Evolutionary conservation across 257 asterid species (phyloP).

Genomic region (Solanum pinnatisectum): DNA sequence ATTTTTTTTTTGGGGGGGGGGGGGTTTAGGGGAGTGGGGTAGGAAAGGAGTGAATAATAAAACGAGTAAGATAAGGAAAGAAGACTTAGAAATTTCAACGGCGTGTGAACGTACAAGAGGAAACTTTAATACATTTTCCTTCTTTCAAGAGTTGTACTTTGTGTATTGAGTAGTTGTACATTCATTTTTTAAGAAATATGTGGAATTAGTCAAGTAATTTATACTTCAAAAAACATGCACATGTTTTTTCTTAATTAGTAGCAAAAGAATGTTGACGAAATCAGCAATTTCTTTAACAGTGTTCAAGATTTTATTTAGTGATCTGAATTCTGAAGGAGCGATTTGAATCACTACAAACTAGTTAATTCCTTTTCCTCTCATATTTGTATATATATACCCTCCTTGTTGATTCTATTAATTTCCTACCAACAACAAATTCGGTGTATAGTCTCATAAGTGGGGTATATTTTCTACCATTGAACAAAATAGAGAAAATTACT

Average conservation of each 20-base stretch:
- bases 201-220: not conserved
- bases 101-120: not conserved
- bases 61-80: slow-evolving; percentile 2
- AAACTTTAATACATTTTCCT: not conserved
- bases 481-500: not conserved
- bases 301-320: too few relatives aligned
- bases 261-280: not conserved
- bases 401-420: too few relatives aligned
- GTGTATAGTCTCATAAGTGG: not conserved
- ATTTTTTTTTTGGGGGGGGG: not conserved
- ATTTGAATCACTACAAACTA: too few relatives aligned
- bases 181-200: not conserved
- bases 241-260: not conserved
- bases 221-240: not conserved
- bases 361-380: too few relatives aligned
- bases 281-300: not conserved
- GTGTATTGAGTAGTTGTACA: not conserved
- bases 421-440: too few relatives aligned
- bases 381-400: too few relatives aligned
- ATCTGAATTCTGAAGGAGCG: too few relatives aligned
- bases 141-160: not conserved
- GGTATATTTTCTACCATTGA: not conserved
- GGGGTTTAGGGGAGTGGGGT: not conserved
- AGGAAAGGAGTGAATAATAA: not conserved
- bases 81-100: slow-evolving; percentile 1